Base-by-base conservation (phyloP, 768 basidiomycete genomes). In the Leccinum longicurvipes region DNA sequence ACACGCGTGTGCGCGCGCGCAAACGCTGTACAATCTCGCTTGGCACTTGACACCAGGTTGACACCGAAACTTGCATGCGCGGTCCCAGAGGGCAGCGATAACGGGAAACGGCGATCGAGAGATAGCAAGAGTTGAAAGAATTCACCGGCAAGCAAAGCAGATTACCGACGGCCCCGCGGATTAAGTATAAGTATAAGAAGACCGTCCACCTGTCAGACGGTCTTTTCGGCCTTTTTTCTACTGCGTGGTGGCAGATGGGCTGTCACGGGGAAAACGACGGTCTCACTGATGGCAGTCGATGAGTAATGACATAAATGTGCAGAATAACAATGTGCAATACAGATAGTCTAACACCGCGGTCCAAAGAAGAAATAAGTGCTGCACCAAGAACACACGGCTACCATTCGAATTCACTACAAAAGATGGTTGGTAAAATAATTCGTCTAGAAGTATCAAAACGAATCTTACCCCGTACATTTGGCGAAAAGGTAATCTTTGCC, bases 401-500 rank as follows among this genome's bases (percentile, higher is more conserved):
- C 77, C 77, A 78, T 62, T 78, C 77, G 39, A 78, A 78, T 65
- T 78, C 77, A 17, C 77, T 78, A 60, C 39, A 27, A 8, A 19
- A 44, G 21, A 19, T 19, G 1, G 27, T 56, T 39, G 34, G 36
- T 51, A 42, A 56, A 21, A 57, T 11, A 21, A 28, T 53, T 29
- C 34, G 17, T 45, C 36, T 24, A 34, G 7, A 21, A 28, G 29
- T 24, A 32, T 14, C 14, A 39, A 39, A 54, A 29, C 36, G n/a
- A 4, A 25, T 74, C 86, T 69, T 67, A 98, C 96, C 96, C 96
- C 6, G 86, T 93, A 74, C 96, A 98, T 72, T 97, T 96, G 51
- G 91, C 83, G 68, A 99, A 99, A 15, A 99, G 81, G 74, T 98
- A 99, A 67, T 99, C 97, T 66, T 91, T 93, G 28, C 96, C 96